phyloP scores from a whole-genome alignment of 257 asterid genomes.

The Scutellaria galericulata region DNA sequence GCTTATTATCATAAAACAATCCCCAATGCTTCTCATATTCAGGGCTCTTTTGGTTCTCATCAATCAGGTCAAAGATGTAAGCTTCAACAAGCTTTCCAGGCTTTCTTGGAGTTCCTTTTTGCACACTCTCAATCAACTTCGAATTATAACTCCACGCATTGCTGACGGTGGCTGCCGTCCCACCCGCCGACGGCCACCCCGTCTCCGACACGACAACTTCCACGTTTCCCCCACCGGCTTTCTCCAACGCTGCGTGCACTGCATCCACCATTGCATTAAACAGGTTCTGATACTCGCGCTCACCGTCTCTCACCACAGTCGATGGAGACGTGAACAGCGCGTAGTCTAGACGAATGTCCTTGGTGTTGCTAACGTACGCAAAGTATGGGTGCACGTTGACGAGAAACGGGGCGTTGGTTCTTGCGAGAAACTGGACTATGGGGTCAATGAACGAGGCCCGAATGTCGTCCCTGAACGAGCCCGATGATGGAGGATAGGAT shows the following conservation, averaged over 20 bases:
- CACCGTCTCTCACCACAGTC: conserved; percentile 30
- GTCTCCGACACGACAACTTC: conserved; percentile 50
- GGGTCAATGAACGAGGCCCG: conserved; percentile 20
- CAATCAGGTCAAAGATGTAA: conserved; percentile 43
- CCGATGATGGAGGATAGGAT: conserved; percentile 45
- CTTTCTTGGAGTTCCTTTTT: conserved; percentile 35
- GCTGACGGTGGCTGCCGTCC: conserved; percentile 29
- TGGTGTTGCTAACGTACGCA: conserved; percentile 12
- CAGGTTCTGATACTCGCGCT: conserved; percentile 36
- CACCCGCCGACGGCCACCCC: conserved; percentile 65
- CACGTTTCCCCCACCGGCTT: conserved; percentile 36
- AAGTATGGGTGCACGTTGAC: conserved; percentile 49
- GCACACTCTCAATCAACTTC: conserved; percentile 40
- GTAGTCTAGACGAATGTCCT: conserved; percentile 30
- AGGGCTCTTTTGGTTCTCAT: conserved; percentile 46
- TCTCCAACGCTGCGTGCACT: conserved; percentile 45
- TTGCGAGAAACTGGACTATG: conserved; percentile 27
- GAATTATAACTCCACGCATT: conserved; percentile 46
- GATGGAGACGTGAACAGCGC: conserved; percentile 34
- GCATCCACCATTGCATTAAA: conserved; percentile 52
- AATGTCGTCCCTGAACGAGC: conserved; percentile 8
- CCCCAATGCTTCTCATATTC: conserved; percentile 53
- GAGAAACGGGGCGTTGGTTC: conserved; percentile 34
- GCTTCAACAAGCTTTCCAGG: conserved; percentile 39
- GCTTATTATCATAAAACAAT: conserved; percentile 35